Evolutionary conservation across 1,284 basidiomycete genomes (phyloP).

Genomic region (Athelia psychrophila): DNA sequence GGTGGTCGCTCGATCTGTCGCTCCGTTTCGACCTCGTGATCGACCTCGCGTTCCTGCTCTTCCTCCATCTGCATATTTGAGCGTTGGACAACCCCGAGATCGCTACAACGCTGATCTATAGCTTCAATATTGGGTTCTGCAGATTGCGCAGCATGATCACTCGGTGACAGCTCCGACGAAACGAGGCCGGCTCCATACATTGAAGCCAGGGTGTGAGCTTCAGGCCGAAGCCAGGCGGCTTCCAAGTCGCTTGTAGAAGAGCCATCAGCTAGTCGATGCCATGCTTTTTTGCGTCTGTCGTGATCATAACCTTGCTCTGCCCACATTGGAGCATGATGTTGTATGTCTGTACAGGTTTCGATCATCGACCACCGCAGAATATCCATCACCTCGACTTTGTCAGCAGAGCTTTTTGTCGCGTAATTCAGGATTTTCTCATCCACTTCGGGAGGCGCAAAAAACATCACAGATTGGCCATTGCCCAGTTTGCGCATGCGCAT

Average conservation of each 20-base stretch:
- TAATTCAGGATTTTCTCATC: constrained; percentile 16
- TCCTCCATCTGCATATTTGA: constrained; percentile 31
- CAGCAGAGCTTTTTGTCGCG: not conserved
- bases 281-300: constrained; percentile 26
- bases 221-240: constrained; percentile 34
- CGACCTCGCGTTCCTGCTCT: constrained; percentile 49
- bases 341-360: constrained; percentile 10
- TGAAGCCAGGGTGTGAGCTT: constrained; percentile 34
- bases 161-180: not conserved
- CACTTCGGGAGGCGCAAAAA: constrained; percentile 30
- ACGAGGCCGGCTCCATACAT: constrained; percentile 26
- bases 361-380: constrained; percentile 10
- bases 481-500: constrained; percentile 41
- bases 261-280: constrained; percentile 18
- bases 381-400: constrained; percentile 5
- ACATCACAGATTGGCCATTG: constrained; percentile 28
- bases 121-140: constrained; percentile 11
- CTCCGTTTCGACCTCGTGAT: constrained; percentile 41
- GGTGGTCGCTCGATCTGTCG: constrained; percentile 33
- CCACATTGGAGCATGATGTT: constrained; percentile 35
- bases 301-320: constrained; percentile 45
- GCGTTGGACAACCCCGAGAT: constrained; percentile 22
- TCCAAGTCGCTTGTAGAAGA: constrained; percentile 15
- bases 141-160: not conserved
- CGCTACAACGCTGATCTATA: constrained; percentile 22